Conservation (phyloP, 257 asterid genomes). For the Voacanga thouarsii region DNA sequence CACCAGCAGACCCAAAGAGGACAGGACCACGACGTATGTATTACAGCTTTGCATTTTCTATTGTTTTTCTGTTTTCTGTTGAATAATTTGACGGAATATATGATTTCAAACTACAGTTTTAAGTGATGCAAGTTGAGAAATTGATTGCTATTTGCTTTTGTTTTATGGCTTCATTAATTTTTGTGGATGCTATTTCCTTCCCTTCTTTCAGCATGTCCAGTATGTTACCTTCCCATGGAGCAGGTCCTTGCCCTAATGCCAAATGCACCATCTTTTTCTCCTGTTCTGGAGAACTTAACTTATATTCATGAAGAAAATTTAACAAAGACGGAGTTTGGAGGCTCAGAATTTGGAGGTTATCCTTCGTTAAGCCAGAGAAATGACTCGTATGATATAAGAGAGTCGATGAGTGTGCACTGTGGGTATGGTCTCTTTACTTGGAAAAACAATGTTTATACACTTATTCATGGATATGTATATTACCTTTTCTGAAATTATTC, state of each 20-base stretch:
- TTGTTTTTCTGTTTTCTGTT: not conserved
- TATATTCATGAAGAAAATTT: constrained; percentile 68
- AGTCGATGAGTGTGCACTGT: constrained; percentile 81
- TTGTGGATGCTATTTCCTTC: constrained; percentile 12
- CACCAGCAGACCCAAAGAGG: constrained; percentile 86
- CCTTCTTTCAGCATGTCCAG: constrained; percentile 79
- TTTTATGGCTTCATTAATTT: constrained; percentile 1
- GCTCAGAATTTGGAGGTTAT: constrained; percentile 90
- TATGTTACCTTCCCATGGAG: constrained; percentile 88
- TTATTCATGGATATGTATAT: not conserved
- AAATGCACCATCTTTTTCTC: constrained; percentile 68
- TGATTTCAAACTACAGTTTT: not conserved
- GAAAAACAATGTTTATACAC: not conserved
- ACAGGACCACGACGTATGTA: constrained; percentile 92
- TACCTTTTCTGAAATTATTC: not conserved
- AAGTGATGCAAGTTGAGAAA: not conserved
- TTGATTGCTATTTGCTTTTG: not conserved
- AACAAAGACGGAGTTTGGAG: constrained; percentile 79
- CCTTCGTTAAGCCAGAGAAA: constrained; percentile 69
- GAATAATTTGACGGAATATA: constrained; percentile 1
- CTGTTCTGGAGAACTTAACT: constrained; percentile 56
- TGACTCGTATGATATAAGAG: constrained; percentile 74
- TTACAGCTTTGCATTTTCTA: not conserved
- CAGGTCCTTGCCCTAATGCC: constrained; percentile 73
- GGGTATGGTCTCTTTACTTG: constrained; percentile 57